Evolutionary conservation across 2,329 filamentous ascomycete species (phyloP).

Genomic region (Dactylellina cionopaga): DNA sequence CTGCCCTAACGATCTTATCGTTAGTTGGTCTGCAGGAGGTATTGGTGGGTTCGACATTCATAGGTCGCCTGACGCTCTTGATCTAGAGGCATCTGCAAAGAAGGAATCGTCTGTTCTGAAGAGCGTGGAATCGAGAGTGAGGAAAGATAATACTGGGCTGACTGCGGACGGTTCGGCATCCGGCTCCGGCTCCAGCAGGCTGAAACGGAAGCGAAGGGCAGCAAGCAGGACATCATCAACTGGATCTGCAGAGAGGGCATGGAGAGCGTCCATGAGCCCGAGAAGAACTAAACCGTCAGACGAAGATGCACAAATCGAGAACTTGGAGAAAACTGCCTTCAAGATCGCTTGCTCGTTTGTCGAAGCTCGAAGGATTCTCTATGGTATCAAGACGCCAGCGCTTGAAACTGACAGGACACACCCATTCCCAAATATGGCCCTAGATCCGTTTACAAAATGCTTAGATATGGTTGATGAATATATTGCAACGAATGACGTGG

Average conservation of each 20-base stretch:
- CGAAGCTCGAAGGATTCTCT: slow-evolving; percentile 68
- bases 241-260: slow-evolving; percentile 61
- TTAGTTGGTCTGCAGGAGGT: slow-evolving; percentile 74
- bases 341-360: slow-evolving; percentile 68
- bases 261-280: slow-evolving; percentile 63
- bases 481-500: slow-evolving; percentile 69
- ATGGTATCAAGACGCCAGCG: slow-evolving; percentile 61
- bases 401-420: slow-evolving; percentile 20
- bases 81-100: slow-evolving; percentile 58
- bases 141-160: slow-evolving; percentile 57
- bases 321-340: slow-evolving; percentile 67
- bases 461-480: slow-evolving; percentile 69
- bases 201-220: slow-evolving; percentile 70
- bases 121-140: slow-evolving; percentile 57
- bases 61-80: slow-evolving; percentile 67
- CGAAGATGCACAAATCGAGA: slow-evolving; percentile 61
- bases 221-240: slow-evolving; percentile 61
- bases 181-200: slow-evolving; percentile 58
- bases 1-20: slow-evolving; percentile 73
- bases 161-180: slow-evolving; percentile 56
- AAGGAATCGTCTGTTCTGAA: slow-evolving; percentile 56
- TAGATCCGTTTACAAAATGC: slow-evolving; percentile 68
- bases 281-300: slow-evolving; percentile 62
- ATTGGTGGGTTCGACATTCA: slow-evolving; percentile 75
- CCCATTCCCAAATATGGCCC: slow-evolving; percentile 23